Evolutionary conservation across 2,329 filamentous ascomycete genomes (phyloP), one percentile per base, ranked within the genome.

Genomic region (Colletotrichum theobromicola): DNA sequence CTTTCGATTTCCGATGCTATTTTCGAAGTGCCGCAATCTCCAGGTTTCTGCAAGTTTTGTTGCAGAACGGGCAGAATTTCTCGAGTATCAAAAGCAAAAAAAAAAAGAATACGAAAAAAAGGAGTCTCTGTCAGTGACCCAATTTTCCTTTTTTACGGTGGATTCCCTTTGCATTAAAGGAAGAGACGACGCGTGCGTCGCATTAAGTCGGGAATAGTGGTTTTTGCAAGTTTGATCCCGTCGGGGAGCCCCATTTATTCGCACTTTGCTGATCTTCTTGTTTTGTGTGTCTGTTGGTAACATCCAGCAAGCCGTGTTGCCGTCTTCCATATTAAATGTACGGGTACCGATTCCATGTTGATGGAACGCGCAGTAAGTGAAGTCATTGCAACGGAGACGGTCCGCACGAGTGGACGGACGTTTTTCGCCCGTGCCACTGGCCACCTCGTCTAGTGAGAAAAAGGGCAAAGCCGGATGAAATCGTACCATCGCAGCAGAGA

Each of bases 321-420:
- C 71, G 71, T 64, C 24, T 64, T 74, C 71, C 71, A 74, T 74
- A 70, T 70, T 74, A 60, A 24, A n/a, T 53, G 16, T 37, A 16
- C 26, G 50, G 50, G 7, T 53, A 37, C 4, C 9, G 35, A 63
- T 65, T 61, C 58, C 65, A 69, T 26, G 18, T 72, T 57, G 46
- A 62, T 46, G 42, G 24, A 24, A 32, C 61, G n/a, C 50, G 26
- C 8, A 28, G 16, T 24, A 7, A 7, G 24, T 50, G 6, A 50
- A 50, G 26, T 13, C 16, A 21, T 7, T 18, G 9, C 37, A 18
- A 35, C 30, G n/a, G 30, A 21, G 57, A 34, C 30, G 3, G 16
- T 60, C 30, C 13, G n/a, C 57, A 60, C 2, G 32, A 32, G 30
- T 60, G 57, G 57, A 60, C 57, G 28, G 28, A 13, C 16, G 57